Evolutionary conservation across 2,329 filamentous ascomycete species (phyloP), one percentile per base, ranked within the genome.

Genomic region (Alternaria gansuensis): DNA sequence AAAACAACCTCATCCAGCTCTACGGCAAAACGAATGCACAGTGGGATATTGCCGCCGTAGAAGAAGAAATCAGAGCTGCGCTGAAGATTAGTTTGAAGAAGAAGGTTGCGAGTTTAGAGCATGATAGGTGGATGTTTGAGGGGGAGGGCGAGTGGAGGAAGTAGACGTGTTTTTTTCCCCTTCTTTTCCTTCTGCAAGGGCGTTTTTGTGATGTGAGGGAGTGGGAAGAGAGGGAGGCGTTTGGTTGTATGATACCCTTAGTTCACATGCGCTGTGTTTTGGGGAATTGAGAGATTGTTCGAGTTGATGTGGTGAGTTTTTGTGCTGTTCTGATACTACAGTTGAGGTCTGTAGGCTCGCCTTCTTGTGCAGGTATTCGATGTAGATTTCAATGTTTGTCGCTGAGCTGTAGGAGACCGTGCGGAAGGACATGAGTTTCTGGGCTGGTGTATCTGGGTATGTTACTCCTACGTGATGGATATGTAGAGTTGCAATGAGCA

Each of bases 41-140:
- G 36, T 77, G 71, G 66, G 74, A 77, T 51, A 54, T 60, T 1
- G 62, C 55, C 13, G 60, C 51, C 45, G 51, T 63, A 48, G 65
- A 71, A 44, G 67, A 63, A 76, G 82, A 82, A 65, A 79, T 83
- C 49, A 81, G 82, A 57, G 76, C 74, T 13, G 80, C 77, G 53
- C 70, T 84, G 52, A 85, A 87, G 63, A 85, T 87, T 33, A 93
- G 89, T 74, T 80, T 96, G 54, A 83, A 87, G 66, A 86, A 86
- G 58, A 92, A 92, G 74, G 89, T 93, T 2, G 85, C 86, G 14
- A 87, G 88, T 13, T 79, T 96, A 49, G 85, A 90, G 23, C 90
- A 95, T 50, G 93, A 97, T 71, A 90, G 89, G 69, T 97, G 93
- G 93, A 96, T 96, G 89, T 96, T 90, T 78, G 91, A 93, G 75